These are phyloP conservation scores for Linum trigynum DNA, from an alignment of 345 rosid species.

Conservation along the genomic window DNA sequence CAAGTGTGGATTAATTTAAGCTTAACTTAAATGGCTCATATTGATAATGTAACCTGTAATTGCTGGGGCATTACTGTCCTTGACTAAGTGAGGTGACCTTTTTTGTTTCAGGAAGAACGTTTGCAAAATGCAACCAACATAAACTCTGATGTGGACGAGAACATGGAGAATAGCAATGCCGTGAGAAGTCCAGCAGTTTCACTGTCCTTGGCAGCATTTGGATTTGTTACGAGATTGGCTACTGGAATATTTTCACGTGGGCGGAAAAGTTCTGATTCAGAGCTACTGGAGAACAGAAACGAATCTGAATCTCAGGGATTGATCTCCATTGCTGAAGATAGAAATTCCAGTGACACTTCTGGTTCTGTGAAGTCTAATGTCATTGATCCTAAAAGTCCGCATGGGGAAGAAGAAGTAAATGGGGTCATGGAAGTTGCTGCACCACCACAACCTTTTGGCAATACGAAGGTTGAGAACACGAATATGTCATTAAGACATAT, in stretches of 20 bases:
- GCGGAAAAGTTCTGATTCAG: constrained; percentile 40
- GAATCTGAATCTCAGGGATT: constrained; percentile 26
- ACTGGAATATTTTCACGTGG: constrained; percentile 75
- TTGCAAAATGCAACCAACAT: constrained; percentile 23
- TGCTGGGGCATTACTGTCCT: neutral
- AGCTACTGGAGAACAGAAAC: constrained; percentile 40
- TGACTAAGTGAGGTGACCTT: neutral
- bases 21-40: neutral
- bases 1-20: neutral
- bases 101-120: constrained; percentile 36
- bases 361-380: constrained; percentile 34
- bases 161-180: constrained; percentile 30
- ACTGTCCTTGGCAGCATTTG: constrained; percentile 84
- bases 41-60: neutral
- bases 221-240: constrained; percentile 71
- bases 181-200: constrained; percentile 66
- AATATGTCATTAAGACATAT: constrained; percentile 20
- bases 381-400: constrained; percentile 26
- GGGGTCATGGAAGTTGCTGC: constrained; percentile 23
- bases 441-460: constrained; percentile 27
- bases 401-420: constrained; percentile 23
- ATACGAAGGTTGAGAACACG: constrained; percentile 30
- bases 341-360: constrained; percentile 32
- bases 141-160: constrained; percentile 37
- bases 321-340: constrained; percentile 22